Percentiles rank a stretch among this genome's conserved stretches.
Conservation (phyloP, 2,329 filamentous ascomycete genomes). For the Beauveria bassiana region DNA sequence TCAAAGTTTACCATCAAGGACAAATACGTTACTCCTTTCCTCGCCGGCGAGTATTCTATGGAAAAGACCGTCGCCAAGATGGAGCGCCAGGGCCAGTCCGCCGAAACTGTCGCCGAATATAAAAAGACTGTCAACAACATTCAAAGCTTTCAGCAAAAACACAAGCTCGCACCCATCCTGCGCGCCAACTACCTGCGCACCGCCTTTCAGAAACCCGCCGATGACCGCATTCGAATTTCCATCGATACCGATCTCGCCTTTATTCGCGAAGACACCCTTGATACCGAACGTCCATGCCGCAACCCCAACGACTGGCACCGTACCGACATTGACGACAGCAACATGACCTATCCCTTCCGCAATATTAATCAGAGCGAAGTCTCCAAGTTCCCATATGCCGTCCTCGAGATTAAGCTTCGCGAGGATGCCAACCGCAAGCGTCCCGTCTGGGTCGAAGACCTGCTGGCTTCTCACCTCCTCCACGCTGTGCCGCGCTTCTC, state of each 20-base stretch:
- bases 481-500: slow-evolving; percentile 86
- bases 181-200: slow-evolving; percentile 91
- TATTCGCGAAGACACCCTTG: slow-evolving; percentile 71
- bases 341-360: slow-evolving; percentile 81
- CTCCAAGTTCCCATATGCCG: slow-evolving; percentile 78
- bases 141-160: slow-evolving; percentile 69
- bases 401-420: slow-evolving; percentile 87
- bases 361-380: slow-evolving; percentile 87
- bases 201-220: slow-evolving; percentile 91
- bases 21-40: slow-evolving; percentile 84
- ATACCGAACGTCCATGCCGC: slow-evolving; percentile 76
- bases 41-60: slow-evolving; percentile 82
- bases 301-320: slow-evolving; percentile 88
- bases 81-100: slow-evolving; percentile 63
- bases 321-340: slow-evolving; percentile 73
- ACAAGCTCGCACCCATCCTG: slow-evolving; percentile 73
- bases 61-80: slow-evolving; percentile 87
- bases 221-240: slow-evolving; percentile 83
- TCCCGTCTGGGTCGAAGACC: slow-evolving; percentile 79
- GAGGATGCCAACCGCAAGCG: slow-evolving; percentile 58
- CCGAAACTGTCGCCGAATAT: slow-evolving; percentile 59
- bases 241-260: slow-evolving; percentile 90
- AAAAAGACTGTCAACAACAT: slow-evolving; percentile 67
- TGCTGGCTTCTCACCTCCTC: slow-evolving; percentile 88
- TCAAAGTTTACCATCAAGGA: slow-evolving; percentile 80